Evolutionary conservation across 768 basidiomycete species (phyloP).

Genomic region (Cystoderma amianthinum): DNA sequence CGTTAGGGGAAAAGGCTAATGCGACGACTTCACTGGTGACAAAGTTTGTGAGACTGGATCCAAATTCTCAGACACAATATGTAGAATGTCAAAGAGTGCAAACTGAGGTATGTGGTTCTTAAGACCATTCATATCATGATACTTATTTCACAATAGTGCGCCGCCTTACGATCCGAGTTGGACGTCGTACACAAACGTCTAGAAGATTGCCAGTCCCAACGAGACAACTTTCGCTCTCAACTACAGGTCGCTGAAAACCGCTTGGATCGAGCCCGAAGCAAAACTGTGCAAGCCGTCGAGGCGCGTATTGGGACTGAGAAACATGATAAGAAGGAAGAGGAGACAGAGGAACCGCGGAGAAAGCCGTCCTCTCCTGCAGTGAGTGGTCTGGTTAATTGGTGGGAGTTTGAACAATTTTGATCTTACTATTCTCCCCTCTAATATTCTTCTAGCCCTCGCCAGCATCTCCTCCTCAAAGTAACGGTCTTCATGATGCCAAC

Average conservation of each 20-base stretch:
- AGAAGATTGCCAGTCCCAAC: constrained; percentile 40
- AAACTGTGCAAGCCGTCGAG: constrained; percentile 42
- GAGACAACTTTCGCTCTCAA: constrained; percentile 39
- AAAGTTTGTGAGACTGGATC: constrained; percentile 42
- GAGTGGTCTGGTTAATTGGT: constrained; percentile 65
- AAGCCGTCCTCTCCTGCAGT: constrained; percentile 64
- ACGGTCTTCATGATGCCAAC: constrained; percentile 27
- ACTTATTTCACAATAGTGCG: constrained; percentile 34
- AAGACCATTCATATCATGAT: neutral
- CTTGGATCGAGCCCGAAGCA: constrained; percentile 52
- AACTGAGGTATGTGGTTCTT: constrained; percentile 46
- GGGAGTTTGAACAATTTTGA: constrained; percentile 48
- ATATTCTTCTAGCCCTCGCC: constrained; percentile 36
- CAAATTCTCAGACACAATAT: constrained; percentile 21
- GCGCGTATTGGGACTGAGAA: constrained; percentile 10
- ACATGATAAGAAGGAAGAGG: constrained; percentile 1
- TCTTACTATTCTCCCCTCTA: constrained; percentile 33
- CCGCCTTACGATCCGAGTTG: constrained; percentile 52
- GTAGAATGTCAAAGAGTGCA: constrained; percentile 42
- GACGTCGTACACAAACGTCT: constrained; percentile 41
- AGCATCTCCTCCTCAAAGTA: constrained; percentile 20
- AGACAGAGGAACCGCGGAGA: constrained; percentile 39
- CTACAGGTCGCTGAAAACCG: constrained; percentile 55
- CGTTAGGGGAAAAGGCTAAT: constrained; percentile 47
- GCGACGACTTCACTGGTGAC: constrained; percentile 56